phyloP scores from a whole-genome alignment of 306 rosid genomes.

The Nissolia schottii region DNA sequence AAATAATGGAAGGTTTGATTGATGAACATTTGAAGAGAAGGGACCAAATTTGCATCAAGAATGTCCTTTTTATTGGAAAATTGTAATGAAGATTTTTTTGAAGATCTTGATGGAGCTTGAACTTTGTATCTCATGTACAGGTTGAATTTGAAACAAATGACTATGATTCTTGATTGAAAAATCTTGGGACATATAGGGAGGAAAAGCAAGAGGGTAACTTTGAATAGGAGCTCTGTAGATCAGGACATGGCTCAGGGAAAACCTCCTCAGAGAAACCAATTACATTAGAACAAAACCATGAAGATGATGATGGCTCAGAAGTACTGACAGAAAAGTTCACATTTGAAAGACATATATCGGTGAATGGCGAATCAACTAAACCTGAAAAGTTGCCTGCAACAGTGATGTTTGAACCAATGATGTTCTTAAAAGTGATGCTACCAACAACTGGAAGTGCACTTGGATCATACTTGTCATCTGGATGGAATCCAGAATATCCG shows the following conservation, averaged over 20 bases:
- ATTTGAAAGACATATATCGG: conserved; percentile 47
- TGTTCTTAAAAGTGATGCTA: neutral
- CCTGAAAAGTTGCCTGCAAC: conserved; percentile 59
- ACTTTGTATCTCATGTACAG: conserved; percentile 45
- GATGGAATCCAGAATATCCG: conserved; percentile 52
- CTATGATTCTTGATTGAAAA: conserved; percentile 29
- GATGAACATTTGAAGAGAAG: conserved; percentile 17
- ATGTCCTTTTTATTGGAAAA: conserved; percentile 37
- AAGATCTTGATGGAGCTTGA: conserved; percentile 28
- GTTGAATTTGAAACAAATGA: conserved; percentile 34
- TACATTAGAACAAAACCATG: conserved; percentile 53
- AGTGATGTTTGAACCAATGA: conserved; percentile 36
- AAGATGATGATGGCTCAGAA: conserved; percentile 29
- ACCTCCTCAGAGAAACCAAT: conserved; percentile 38
- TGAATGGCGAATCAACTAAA: conserved; percentile 36
- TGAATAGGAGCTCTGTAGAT: conserved; percentile 30
- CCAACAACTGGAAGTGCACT: conserved; percentile 35
- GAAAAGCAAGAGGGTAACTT: conserved; percentile 32
- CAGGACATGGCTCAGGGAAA: conserved; percentile 43
- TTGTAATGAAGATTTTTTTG: conserved; percentile 30
- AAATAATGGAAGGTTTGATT: conserved; percentile 23
- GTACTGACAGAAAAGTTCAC: conserved; percentile 34
- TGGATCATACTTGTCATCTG: conserved; percentile 57
- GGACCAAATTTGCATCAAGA: conserved; percentile 28
- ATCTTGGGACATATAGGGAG: conserved; percentile 23